Percentiles rank a stretch among this genome's conserved stretches.
Evolutionary conservation across 1,284 basidiomycete species (phyloP).

Genomic region (Leccinum huronense): DNA sequence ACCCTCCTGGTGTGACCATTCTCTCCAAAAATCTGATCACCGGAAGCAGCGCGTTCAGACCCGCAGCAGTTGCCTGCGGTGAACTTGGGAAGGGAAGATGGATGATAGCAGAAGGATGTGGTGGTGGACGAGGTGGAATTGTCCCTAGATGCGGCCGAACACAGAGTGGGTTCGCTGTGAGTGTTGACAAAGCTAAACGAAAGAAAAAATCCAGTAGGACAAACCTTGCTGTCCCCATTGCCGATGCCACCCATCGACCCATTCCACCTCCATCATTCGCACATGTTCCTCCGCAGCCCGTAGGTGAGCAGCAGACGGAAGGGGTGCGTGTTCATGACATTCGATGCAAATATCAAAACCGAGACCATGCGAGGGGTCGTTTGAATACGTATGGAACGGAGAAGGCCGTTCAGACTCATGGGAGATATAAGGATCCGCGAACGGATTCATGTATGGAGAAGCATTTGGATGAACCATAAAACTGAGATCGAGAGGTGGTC

Average conservation of each 20-base stretch:
- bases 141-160: background rate
- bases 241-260: background rate
- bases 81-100: conserved; percentile 1
- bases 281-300: conserved; percentile 2
- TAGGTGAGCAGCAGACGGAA: conserved; percentile 45
- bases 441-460: conserved; percentile 19
- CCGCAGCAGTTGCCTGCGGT: background rate
- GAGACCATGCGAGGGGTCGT: conserved; percentile 57
- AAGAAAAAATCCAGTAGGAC: background rate
- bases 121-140: background rate
- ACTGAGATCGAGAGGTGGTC: conserved; percentile 3
- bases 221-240: conserved; percentile 2
- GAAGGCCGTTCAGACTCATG: conserved; percentile 34
- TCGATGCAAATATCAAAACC: conserved; percentile 85
- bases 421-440: conserved; percentile 12
- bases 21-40: conserved; percentile 2
- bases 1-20: conserved; percentile 3
- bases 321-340: conserved; percentile 74
- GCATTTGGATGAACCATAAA: conserved; percentile 3
- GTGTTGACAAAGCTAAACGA: background rate
- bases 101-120: conserved; percentile 2
- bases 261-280: conserved; percentile 3
- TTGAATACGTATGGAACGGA: conserved; percentile 53
- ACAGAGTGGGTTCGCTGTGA: background rate
- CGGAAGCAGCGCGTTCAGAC: conserved; percentile 1